Percentiles rank a stretch among this genome's conserved stretches.
These are phyloP conservation scores for Kazachstania taianensis DNA, from an alignment of 805 yeast species.

Conservation along the genomic window DNA sequence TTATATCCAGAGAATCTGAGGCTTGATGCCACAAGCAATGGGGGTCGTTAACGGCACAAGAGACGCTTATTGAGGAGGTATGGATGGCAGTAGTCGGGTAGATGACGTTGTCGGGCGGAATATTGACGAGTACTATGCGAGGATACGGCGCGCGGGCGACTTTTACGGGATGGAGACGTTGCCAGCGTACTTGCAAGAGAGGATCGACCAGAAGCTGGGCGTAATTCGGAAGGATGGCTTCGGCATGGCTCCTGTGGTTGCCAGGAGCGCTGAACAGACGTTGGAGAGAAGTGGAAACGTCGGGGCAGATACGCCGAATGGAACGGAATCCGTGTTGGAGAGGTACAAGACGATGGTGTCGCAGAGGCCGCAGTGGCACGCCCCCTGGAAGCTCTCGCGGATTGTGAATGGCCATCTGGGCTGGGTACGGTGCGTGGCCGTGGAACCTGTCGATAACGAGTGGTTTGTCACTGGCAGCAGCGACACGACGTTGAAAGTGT, in stretches of 20 bases:
- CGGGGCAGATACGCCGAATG: too few relatives aligned
- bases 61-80: too few relatives aligned
- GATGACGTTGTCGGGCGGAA: slow-evolving; percentile 7
- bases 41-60: too few relatives aligned
- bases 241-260: not conserved
- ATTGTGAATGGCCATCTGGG: slow-evolving; percentile 88
- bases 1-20: too few relatives aligned
- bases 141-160: slow-evolving; percentile 25
- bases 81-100: too few relatives aligned
- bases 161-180: slow-evolving; percentile 18
- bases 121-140: slow-evolving; percentile 22
- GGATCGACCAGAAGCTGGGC: slow-evolving; percentile 15
- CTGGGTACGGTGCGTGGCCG: slow-evolving; percentile 74
- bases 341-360: slow-evolving; percentile 14
- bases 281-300: not conserved
- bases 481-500: slow-evolving; percentile 79
- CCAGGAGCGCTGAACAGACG: not conserved
- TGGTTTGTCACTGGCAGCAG: slow-evolving; percentile 91
- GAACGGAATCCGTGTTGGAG: slow-evolving; percentile 18
- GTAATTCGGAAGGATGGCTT: not conserved
- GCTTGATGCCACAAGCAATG: too few relatives aligned
- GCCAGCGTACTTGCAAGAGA: slow-evolving; percentile 24
- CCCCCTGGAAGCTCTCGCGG: slow-evolving; percentile 61
- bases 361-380: slow-evolving; percentile 36
- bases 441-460: slow-evolving; percentile 71